A percentile compares a stretch with the other conserved stretches of the same genome.
Evolutionary conservation across 805 yeast genomes (phyloP).

Genomic region (Saccharomycopsis fermentans): DNA sequence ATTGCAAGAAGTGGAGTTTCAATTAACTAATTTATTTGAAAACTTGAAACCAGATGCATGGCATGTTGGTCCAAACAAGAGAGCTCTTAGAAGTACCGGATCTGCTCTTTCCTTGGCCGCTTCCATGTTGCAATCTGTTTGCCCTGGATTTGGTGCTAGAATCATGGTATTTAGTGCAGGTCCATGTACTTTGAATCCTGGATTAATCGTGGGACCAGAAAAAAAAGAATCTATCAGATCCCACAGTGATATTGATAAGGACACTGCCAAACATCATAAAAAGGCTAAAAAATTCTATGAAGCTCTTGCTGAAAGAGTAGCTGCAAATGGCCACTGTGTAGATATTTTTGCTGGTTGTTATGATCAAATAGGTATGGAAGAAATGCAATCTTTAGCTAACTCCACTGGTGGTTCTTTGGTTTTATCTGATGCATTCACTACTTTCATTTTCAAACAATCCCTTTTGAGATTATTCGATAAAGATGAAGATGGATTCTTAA

Average conservation of each 20-base stretch:
- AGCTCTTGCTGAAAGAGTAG: slow-evolving; percentile 57
- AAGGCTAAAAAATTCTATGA: slow-evolving; percentile 81
- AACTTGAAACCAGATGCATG: slow-evolving; percentile 74
- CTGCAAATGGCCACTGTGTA: slow-evolving; percentile 66
- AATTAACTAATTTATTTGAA: slow-evolving; percentile 70
- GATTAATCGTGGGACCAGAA: slow-evolving; percentile 83
- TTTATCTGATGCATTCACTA: slow-evolving; percentile 86
- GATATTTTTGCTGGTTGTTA: slow-evolving; percentile 93
- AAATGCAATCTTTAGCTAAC: slow-evolving; percentile 80
- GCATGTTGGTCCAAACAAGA: slow-evolving; percentile 74
- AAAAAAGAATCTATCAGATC: slow-evolving; percentile 95
- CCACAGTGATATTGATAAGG: slow-evolving; percentile 92
- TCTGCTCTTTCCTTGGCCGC: slow-evolving; percentile 83
- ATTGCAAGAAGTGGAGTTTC: slow-evolving; percentile 70
- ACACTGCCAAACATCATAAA: slow-evolving; percentile 75
- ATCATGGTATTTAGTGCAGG: slow-evolving; percentile 89
- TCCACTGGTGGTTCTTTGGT: slow-evolving; percentile 85
- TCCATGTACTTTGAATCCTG: slow-evolving; percentile 91
- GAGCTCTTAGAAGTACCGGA: slow-evolving; percentile 90
- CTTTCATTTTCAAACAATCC: slow-evolving; percentile 89
- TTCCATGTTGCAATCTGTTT: slow-evolving; percentile 69
- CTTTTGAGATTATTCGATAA: slow-evolving; percentile 78
- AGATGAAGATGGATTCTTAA: slow-evolving; percentile 78
- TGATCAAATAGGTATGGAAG: slow-evolving; percentile 91
- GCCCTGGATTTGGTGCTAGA: slow-evolving; percentile 80